These are phyloP conservation scores for Trichoderma sp. DNA, from an alignment of 2,329 filamentous ascomycete species.

Conservation along the genomic window DNA sequence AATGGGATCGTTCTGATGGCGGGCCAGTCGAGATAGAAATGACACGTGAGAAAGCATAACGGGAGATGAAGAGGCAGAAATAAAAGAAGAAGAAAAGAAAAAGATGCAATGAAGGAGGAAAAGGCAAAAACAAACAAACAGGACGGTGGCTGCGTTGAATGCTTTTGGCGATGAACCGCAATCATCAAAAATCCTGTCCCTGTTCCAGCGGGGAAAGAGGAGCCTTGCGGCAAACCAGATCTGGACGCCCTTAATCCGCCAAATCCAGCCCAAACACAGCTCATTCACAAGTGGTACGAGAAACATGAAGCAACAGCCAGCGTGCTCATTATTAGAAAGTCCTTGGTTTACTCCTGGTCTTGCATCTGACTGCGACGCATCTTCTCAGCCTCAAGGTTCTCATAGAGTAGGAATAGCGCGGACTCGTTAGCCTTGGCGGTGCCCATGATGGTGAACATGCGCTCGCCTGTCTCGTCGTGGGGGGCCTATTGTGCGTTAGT, in stretches of 20 bases:
- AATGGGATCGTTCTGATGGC: conserved; percentile 23
- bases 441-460: conserved; percentile 99
- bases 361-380: conserved; percentile 88
- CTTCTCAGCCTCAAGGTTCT: conserved; percentile 99
- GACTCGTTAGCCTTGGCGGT: conserved; percentile 92
- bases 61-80: conserved; percentile 30
- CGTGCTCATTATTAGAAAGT: conserved; percentile 22
- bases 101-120: conserved; percentile 30
- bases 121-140: conserved; percentile 33
- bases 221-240: conserved; percentile 67
- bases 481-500: conserved; percentile 59
- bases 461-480: conserved; percentile 95
- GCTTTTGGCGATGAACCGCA: conserved; percentile 37
- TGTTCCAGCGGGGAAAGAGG: conserved; percentile 51
- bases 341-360: conserved; percentile 50
- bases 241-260: conserved; percentile 52
- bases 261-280: conserved; percentile 53
- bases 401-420: conserved; percentile 92
- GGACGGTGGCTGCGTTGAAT: conserved; percentile 33
- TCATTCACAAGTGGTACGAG: conserved; percentile 37
- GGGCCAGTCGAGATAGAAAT: conserved; percentile 30
- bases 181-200: conserved; percentile 51
- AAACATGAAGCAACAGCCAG: conserved; percentile 38
- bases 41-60: conserved; percentile 34
- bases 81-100: conserved; percentile 16